These are phyloP conservation scores for Panellus pusillus DNA, from an alignment of 768 basidiomycete genomes.

Conservation along the genomic window DNA sequence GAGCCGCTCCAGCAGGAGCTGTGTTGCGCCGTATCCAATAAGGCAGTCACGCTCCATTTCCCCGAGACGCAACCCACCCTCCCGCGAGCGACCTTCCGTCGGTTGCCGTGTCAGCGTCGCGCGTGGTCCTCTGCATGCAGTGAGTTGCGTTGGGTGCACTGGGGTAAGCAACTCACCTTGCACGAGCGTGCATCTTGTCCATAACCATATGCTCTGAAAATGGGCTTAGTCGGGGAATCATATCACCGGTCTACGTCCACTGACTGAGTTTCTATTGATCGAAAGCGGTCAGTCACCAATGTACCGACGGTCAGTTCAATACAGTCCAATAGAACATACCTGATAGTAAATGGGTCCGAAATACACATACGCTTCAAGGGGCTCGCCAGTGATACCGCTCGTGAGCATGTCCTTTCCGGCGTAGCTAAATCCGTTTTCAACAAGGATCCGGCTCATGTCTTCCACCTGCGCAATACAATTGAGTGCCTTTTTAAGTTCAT, in stretches of 20 bases:
- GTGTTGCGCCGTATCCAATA: slow-evolving; percentile 98
- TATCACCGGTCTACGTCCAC: slow-evolving; percentile 28
- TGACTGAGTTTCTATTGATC: slow-evolving; percentile 84
- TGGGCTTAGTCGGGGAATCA: background rate
- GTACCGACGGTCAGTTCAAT: slow-evolving; percentile 4
- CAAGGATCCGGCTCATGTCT: slow-evolving; percentile 95
- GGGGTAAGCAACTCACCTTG: slow-evolving; percentile 56
- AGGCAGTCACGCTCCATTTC: slow-evolving; percentile 99
- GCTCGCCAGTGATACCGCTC: slow-evolving; percentile 96
- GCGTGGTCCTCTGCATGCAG: slow-evolving; percentile 74
- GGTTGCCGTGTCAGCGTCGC: slow-evolving; percentile 97
- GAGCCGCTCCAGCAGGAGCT: slow-evolving; percentile 90
- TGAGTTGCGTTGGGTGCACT: background rate
- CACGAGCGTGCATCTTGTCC: slow-evolving; percentile 99
- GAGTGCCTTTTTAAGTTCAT: background rate
- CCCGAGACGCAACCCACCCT: slow-evolving; percentile 94
- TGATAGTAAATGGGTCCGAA: slow-evolving; percentile 99
- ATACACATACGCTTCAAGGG: slow-evolving; percentile 94
- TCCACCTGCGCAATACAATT: slow-evolving; percentile 60
- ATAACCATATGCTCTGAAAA: slow-evolving; percentile 94
- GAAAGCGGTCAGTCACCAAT: slow-evolving; percentile 14
- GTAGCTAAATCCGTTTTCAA: slow-evolving; percentile 95
- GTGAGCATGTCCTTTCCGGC: slow-evolving; percentile 99
- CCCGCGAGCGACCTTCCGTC: slow-evolving; percentile 96
- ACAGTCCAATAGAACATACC: slow-evolving; percentile 36